Conservation (phyloP, 768 basidiomycete genomes). For the Lactarius tabidus region DNA sequence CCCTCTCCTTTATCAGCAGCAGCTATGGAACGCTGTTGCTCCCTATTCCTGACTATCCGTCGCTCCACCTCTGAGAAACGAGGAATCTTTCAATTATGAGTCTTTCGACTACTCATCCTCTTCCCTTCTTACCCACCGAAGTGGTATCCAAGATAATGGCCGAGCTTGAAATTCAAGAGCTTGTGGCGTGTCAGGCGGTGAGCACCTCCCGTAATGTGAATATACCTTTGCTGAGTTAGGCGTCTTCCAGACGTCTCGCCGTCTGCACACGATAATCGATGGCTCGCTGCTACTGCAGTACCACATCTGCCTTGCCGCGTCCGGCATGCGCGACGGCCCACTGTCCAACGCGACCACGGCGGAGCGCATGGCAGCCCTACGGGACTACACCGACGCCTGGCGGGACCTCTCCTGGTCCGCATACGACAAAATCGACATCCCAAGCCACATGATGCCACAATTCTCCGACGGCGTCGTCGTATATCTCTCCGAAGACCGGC, state of each 20-base stretch:
- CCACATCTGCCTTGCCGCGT: slow-evolving; percentile 9
- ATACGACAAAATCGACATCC: slow-evolving; percentile 9
- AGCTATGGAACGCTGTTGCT: background rate
- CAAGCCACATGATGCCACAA: slow-evolving; percentile 1
- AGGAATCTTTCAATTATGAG: background rate
- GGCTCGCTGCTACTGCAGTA: background rate
- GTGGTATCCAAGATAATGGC: background rate
- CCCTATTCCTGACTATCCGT: background rate
- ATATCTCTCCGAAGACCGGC: background rate
- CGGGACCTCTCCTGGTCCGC: background rate
- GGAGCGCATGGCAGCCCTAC: slow-evolving; percentile 1
- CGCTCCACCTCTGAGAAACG: background rate
- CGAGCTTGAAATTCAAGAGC: background rate
- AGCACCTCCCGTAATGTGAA: background rate
- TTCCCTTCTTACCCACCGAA: background rate
- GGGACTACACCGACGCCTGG: background rate
- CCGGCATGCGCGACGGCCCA: slow-evolving; percentile 2
- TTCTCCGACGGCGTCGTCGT: background rate
- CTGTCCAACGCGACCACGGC: background rate
- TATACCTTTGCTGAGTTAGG: background rate
- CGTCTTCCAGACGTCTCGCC: background rate
- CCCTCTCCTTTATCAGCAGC: background rate
- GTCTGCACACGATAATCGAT: background rate
- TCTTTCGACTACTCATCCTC: background rate
- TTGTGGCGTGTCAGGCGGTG: background rate